A percentile compares a stretch with the other conserved stretches of the same genome.
phyloP scores from a whole-genome alignment of 768 basidiomycete species.

The Termitomyces sp. region DNA sequence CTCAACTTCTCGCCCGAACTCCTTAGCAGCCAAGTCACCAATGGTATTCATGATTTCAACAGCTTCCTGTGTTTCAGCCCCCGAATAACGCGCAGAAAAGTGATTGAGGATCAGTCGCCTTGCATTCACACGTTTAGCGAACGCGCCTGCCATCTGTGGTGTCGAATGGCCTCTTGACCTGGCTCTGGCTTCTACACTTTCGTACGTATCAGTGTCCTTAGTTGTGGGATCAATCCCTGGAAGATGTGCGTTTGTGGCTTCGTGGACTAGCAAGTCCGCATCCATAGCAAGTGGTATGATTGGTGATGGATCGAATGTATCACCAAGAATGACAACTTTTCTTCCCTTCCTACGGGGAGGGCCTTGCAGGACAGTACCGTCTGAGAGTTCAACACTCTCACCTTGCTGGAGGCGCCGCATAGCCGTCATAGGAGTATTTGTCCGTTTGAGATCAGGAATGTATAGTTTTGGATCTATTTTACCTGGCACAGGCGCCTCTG shows the following conservation, averaged over 20 bases:
- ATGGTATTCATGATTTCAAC: constrained; percentile 64
- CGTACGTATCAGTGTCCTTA: constrained; percentile 59
- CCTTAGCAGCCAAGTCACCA: constrained; percentile 47
- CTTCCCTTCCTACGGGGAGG: constrained; percentile 66
- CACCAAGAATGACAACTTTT: constrained; percentile 81
- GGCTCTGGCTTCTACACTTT: constrained; percentile 59
- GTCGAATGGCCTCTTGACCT: constrained; percentile 87
- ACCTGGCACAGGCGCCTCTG: constrained; percentile 71
- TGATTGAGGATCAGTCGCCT: constrained; percentile 74
- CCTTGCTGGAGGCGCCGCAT: constrained; percentile 70
- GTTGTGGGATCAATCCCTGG: constrained; percentile 60
- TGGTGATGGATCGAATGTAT: constrained; percentile 78
- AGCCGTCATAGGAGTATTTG: constrained; percentile 64
- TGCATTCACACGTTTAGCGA: constrained; percentile 67
- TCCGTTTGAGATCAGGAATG: constrained; percentile 66
- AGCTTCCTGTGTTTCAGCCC: constrained; percentile 55
- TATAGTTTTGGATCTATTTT: constrained; percentile 71
- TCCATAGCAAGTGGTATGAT: constrained; percentile 59
- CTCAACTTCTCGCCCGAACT: constrained; percentile 55
- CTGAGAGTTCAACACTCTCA: constrained; percentile 58
- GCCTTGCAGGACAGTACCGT: constrained; percentile 71
- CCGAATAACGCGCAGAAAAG: constrained; percentile 79
- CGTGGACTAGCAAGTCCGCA: constrained; percentile 79
- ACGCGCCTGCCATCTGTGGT: constrained; percentile 85
- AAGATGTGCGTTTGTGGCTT: constrained; percentile 87